These are phyloP conservation scores for Trypanosoma lewisi DNA, from an alignment of 208 protist species.

Conservation along the genomic window DNA sequence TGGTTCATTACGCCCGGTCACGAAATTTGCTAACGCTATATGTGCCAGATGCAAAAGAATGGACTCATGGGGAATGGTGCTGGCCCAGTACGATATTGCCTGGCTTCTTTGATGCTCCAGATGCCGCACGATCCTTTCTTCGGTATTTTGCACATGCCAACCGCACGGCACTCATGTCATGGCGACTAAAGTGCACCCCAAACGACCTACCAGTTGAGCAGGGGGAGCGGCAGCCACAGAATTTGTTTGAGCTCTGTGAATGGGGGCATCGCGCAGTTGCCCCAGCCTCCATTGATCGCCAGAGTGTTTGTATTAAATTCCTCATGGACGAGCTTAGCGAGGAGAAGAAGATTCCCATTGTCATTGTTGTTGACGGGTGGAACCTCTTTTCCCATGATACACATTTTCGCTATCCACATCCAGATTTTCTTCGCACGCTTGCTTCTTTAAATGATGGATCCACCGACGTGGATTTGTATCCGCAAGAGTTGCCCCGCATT, in stretches of 20 bases:
- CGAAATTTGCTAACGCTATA: conserved; percentile 81
- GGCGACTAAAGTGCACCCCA: conserved; percentile 73
- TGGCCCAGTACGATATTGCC: conserved; percentile 89
- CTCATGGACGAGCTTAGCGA: conserved; percentile 87
- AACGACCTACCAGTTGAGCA: conserved; percentile 79
- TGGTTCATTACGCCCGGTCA: conserved; percentile 79
- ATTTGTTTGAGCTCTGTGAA: conserved; percentile 78
- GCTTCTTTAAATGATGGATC: conserved; percentile 72
- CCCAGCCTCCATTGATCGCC: conserved; percentile 84
- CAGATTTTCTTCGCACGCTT: conserved; percentile 83
- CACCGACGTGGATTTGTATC: conserved; percentile 86
- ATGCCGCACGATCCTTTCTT: conserved; percentile 79
- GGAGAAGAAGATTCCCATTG: conserved; percentile 79
- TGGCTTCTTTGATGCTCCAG: conserved; percentile 90
- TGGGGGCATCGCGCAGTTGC: conserved; percentile 78
- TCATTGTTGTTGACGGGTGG: conserved; percentile 89
- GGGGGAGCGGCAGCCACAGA: conserved; percentile 69
- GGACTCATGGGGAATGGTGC: conserved; percentile 91
- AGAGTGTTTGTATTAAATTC: conserved; percentile 89
- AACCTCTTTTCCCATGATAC: conserved; percentile 89
- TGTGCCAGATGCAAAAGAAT: conserved; percentile 80
- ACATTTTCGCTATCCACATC: conserved; percentile 91
- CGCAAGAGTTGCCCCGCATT: conserved; percentile 88
- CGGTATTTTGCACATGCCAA: conserved; percentile 79
- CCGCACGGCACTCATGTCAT: conserved; percentile 44